phyloP scores from a whole-genome alignment of 441 rosid species.

The Euphorbia schlechtendalii region DNA sequence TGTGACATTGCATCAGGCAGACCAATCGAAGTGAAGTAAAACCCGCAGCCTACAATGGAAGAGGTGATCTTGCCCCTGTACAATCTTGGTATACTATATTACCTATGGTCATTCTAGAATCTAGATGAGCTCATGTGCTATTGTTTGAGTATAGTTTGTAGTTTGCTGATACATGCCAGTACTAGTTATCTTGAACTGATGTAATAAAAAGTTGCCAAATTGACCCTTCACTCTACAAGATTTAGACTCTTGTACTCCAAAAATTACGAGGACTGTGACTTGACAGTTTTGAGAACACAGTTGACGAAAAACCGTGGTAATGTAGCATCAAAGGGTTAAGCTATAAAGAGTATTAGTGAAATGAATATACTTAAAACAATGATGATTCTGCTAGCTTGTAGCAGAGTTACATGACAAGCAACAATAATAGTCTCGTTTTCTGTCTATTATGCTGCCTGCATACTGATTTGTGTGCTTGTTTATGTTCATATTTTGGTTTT shows the following conservation, averaged over 20 bases:
- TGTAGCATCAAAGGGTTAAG: neutral
- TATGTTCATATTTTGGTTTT: too few species aligned
- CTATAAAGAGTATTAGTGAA: too few species aligned
- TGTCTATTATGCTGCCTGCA: too few species aligned
- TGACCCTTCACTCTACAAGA: neutral
- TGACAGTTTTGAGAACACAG: neutral
- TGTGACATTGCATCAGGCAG: conserved; percentile 61
- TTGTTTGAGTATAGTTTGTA: too few species aligned
- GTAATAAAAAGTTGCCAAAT: neutral
- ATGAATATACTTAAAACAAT: too few species aligned
- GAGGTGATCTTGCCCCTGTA: conserved; percentile 38
- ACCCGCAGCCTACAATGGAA: conserved; percentile 64
- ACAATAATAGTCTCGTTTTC: too few species aligned
- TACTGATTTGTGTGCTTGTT: too few species aligned
- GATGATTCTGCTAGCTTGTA: too few species aligned
- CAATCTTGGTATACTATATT: too few species aligned
- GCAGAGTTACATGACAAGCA: too few species aligned
- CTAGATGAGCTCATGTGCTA: too few species aligned
- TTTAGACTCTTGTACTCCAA: neutral
- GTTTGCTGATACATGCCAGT: too few species aligned
- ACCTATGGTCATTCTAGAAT: neutral
- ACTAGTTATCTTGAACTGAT: neutral
- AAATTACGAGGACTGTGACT: neutral
- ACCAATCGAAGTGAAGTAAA: conserved; percentile 64
- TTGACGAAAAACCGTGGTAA: neutral